Conservation (phyloP, 176 grass and related monocot genomes). For the Ampelocalamus luodianensis region DNA sequence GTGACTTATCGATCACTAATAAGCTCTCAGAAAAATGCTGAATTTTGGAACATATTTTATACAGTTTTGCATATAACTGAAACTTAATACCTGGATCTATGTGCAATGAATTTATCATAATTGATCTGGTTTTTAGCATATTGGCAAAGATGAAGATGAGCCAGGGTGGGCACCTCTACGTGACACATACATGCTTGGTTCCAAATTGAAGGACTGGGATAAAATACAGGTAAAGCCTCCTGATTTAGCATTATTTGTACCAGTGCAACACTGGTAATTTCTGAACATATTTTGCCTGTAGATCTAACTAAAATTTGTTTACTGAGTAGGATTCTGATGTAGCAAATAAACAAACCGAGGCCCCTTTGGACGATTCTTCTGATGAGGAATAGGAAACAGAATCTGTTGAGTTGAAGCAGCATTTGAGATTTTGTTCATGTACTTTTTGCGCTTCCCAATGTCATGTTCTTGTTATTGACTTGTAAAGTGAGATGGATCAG, state of each 20-base stretch:
- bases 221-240: constrained; percentile 57
- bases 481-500: not conserved
- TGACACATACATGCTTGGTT: constrained; percentile 77
- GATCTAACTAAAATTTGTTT: constrained; percentile 22
- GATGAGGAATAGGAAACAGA: constrained; percentile 58
- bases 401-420: constrained; percentile 11
- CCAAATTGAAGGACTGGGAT: constrained; percentile 91
- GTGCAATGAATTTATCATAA: constrained; percentile 12
- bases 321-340: constrained; percentile 48
- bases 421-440: not conserved
- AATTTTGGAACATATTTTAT: not conserved
- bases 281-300: not conserved
- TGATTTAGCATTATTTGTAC: constrained; percentile 12
- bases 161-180: constrained; percentile 73
- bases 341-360: constrained; percentile 25
- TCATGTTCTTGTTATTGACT: not conserved
- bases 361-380: constrained; percentile 51
- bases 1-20: not conserved
- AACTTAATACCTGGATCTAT: not conserved
- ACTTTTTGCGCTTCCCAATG: not conserved
- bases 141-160: constrained; percentile 60
- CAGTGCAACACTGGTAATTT: not conserved
- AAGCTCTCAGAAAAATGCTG: not conserved
- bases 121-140: constrained; percentile 43
- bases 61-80: not conserved